Evolutionary conservation across 2,329 filamentous ascomycete species (phyloP).

Genomic region (Truncatella angustata): DNA sequence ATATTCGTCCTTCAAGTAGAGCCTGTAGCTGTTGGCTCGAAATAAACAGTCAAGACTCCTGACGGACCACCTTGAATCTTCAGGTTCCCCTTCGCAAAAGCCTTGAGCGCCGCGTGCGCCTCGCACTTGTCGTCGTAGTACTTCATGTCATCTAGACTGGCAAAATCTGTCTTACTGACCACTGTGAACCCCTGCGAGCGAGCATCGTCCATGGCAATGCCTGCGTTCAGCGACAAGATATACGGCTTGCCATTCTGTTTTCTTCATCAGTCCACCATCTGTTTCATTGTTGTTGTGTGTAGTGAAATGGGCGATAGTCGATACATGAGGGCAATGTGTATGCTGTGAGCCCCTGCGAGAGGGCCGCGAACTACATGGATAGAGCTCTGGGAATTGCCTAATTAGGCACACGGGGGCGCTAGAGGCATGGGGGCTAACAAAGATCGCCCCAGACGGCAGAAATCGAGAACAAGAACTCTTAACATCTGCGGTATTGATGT

Average conservation of each 20-base stretch:
- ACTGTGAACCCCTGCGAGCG: conserved; percentile 55
- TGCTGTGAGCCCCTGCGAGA: no score
- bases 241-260: conserved; percentile 68
- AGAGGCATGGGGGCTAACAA: neutral
- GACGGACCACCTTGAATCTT: conserved; percentile 16
- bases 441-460: neutral
- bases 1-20: neutral
- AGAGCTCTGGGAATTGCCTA: neutral
- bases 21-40: conserved; percentile 8
- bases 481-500: no score
- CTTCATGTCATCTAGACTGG: conserved; percentile 52
- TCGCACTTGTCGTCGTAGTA: conserved; percentile 48
- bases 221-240: conserved; percentile 57
- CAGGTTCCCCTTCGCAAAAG: conserved; percentile 12
- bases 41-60: conserved; percentile 18
- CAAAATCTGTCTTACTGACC: conserved; percentile 50
- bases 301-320: no score
- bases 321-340: no score
- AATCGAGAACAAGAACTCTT: no score
- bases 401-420: neutral
- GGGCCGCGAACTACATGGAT: no score
- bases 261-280: neutral
- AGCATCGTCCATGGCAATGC: conserved; percentile 44
- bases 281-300: no score
- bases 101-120: conserved; percentile 18